Conservation (phyloP, 2,329 filamentous ascomycete genomes). For the Ceratocystis variospora region DNA sequence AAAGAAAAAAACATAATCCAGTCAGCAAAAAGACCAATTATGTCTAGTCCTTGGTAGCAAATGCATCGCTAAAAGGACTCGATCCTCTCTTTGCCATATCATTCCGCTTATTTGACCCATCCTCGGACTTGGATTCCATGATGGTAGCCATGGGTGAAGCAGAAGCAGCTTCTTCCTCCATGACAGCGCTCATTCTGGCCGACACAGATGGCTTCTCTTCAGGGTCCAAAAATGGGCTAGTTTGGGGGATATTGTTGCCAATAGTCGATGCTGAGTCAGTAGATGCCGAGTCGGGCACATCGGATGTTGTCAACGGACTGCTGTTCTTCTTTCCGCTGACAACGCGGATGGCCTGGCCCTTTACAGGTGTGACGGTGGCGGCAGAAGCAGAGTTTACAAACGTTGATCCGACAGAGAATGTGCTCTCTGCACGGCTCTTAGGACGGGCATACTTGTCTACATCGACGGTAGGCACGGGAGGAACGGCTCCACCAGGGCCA, state of each 20-base stretch:
- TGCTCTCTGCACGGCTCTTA: conserved; percentile 39
- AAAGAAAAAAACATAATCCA: not conserved
- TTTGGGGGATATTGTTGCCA: not conserved
- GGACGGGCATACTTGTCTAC: conserved; percentile 45
- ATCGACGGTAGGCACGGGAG: conserved; percentile 62
- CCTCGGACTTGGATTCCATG: conserved; percentile 22
- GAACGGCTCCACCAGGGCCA: conserved; percentile 41
- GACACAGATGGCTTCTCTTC: conserved; percentile 29
- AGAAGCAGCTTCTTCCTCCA: conserved; percentile 37
- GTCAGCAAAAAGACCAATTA: not conserved
- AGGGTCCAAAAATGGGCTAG: conserved; percentile 46
- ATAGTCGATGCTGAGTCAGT: not conserved
- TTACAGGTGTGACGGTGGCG: conserved; percentile 42
- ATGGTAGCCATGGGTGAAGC: conserved; percentile 25
- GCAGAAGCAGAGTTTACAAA: conserved; percentile 52
- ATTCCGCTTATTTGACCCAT: conserved; percentile 23
- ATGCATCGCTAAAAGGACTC: conserved; percentile 46
- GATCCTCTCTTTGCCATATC: conserved; percentile 26
- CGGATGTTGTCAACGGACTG: not conserved
- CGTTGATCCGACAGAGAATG: conserved; percentile 54
- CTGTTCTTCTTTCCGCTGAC: conserved; percentile 33
- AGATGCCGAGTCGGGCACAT: not conserved
- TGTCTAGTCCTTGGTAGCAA: conserved; percentile 39
- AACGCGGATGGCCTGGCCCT: conserved; percentile 48
- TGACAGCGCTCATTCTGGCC: conserved; percentile 40